phyloP scores from a whole-genome alignment of 1,284 basidiomycete genomes.

The Neonothopanus nambi region DNA sequence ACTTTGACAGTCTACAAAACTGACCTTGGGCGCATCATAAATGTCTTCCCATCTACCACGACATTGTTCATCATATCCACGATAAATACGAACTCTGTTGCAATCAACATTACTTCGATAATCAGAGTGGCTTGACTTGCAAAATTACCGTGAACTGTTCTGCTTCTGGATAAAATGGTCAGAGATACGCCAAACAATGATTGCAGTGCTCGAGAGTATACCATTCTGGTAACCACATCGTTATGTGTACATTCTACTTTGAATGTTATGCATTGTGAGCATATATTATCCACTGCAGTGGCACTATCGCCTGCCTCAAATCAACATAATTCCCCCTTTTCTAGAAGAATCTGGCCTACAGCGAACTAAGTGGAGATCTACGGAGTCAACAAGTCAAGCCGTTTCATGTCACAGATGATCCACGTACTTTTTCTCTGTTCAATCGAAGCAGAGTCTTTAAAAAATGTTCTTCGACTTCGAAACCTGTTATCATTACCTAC shows the following conservation, averaged over 20 bases:
- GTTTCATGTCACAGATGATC: background rate
- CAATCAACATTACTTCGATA: background rate
- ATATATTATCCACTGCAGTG: constrained; percentile 9
- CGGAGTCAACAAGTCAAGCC: too few species aligned
- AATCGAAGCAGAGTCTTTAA: too few species aligned
- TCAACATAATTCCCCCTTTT: too few species aligned
- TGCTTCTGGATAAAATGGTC: background rate
- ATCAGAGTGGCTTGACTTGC: background rate
- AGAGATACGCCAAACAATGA: background rate
- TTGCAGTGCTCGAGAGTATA: background rate
- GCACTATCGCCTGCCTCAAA: constrained; percentile 12
- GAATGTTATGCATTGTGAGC: constrained; percentile 14
- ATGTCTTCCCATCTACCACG: too few species aligned
- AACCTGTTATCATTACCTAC: constrained; percentile 3
- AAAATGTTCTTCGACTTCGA: background rate
- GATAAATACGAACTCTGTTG: background rate
- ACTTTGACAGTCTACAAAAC: too few species aligned
- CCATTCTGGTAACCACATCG: constrained; percentile 8
- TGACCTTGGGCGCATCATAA: too few species aligned
- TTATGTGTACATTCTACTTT: constrained; percentile 15
- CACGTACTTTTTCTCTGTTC: background rate
- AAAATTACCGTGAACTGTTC: constrained; percentile 9
- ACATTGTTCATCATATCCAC: too few species aligned
- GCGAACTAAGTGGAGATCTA: background rate
- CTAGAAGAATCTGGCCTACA: too few species aligned